Percentiles rank a stretch among this genome's conserved stretches.
phyloP scores from a whole-genome alignment of 2,329 filamentous ascomycete genomes.

The Paracoccidioides lutzii region DNA sequence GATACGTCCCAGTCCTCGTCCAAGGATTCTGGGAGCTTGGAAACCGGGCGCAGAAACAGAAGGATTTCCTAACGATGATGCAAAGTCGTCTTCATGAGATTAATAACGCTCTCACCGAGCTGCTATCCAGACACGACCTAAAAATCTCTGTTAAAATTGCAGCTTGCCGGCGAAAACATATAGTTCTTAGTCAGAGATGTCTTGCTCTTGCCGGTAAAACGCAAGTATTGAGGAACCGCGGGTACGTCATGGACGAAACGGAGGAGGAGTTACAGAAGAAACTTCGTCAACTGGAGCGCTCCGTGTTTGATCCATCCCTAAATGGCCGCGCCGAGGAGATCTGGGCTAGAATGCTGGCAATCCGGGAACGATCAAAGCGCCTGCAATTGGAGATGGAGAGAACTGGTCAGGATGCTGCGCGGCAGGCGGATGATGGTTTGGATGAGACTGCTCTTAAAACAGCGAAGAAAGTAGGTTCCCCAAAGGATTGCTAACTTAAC shows the following conservation, averaged over 20 bases:
- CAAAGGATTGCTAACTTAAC: background rate
- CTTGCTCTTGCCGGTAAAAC: slow-evolving; percentile 51
- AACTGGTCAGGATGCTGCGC: slow-evolving; percentile 30
- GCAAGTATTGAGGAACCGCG: slow-evolving; percentile 49
- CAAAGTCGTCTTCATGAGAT: slow-evolving; percentile 51
- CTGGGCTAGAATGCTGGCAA: slow-evolving; percentile 53
- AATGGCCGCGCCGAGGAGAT: slow-evolving; percentile 51
- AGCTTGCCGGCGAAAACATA: slow-evolving; percentile 47
- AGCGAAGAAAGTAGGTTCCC: slow-evolving; percentile 43
- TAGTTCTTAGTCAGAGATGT: slow-evolving; percentile 47
- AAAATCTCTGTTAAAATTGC: slow-evolving; percentile 46
- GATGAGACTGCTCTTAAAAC: slow-evolving; percentile 47
- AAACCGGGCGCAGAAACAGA: slow-evolving; percentile 45
- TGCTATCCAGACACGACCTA: slow-evolving; percentile 49
- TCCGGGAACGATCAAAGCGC: slow-evolving; percentile 46
- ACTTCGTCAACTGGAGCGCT: slow-evolving; percentile 44
- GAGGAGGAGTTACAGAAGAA: slow-evolving; percentile 53
- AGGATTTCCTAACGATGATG: slow-evolving; percentile 44
- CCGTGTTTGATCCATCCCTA: slow-evolving; percentile 48
- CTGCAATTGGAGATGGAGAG: slow-evolving; percentile 49
- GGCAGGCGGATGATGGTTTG: slow-evolving; percentile 35
- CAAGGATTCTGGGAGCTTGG: slow-evolving; percentile 48
- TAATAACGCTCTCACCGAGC: slow-evolving; percentile 46
- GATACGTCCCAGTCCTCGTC: slow-evolving; percentile 47
- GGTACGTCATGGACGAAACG: slow-evolving; percentile 51